Percentiles rank a stretch among this genome's conserved stretches.
Evolutionary conservation across 2,329 filamentous ascomycete genomes (phyloP).

Genomic region (Colletotrichum godetiae): DNA sequence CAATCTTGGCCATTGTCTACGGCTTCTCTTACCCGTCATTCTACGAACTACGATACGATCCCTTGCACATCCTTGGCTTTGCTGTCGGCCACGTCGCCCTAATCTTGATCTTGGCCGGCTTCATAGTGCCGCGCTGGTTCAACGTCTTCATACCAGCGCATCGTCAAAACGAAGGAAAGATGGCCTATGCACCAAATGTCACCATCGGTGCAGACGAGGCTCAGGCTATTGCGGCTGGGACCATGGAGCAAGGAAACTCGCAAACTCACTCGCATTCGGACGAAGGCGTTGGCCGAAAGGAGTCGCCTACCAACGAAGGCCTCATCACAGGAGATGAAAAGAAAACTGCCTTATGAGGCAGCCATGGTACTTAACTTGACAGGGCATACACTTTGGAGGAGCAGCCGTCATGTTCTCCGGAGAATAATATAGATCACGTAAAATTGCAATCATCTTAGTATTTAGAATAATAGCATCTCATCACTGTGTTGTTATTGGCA

Average conservation of each 20-base stretch:
- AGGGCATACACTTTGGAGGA: too few species aligned
- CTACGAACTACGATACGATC: slow-evolving; percentile 58
- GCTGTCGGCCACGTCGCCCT: slow-evolving; percentile 58
- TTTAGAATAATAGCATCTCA: too few species aligned
- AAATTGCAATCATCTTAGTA: too few species aligned
- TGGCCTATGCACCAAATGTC: slow-evolving; percentile 38
- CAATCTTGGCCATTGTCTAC: slow-evolving; percentile 62
- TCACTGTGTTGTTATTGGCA: too few species aligned
- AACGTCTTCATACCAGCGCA: slow-evolving; percentile 61
- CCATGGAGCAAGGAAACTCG: slow-evolving; percentile 13
- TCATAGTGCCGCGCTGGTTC: slow-evolving; percentile 65
- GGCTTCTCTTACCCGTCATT: slow-evolving; percentile 64
- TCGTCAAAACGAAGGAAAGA: slow-evolving; percentile 57
- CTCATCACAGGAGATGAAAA: slow-evolving; percentile 8
- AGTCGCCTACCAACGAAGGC: slow-evolving; percentile 8
- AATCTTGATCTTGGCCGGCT: slow-evolving; percentile 57
- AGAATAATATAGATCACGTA: too few species aligned
- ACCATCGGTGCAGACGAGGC: slow-evolving; percentile 33
- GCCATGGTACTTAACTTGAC: not conserved
- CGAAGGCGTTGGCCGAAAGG: slow-evolving; percentile 3
- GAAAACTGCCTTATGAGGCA: not conserved
- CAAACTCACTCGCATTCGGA: not conserved
- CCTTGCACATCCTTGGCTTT: slow-evolving; percentile 62
- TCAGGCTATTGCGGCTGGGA: slow-evolving; percentile 24
- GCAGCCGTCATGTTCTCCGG: too few species aligned